Conservation (phyloP, 1,139 yeast species). For the Wickerhamomyces sp. region DNA sequence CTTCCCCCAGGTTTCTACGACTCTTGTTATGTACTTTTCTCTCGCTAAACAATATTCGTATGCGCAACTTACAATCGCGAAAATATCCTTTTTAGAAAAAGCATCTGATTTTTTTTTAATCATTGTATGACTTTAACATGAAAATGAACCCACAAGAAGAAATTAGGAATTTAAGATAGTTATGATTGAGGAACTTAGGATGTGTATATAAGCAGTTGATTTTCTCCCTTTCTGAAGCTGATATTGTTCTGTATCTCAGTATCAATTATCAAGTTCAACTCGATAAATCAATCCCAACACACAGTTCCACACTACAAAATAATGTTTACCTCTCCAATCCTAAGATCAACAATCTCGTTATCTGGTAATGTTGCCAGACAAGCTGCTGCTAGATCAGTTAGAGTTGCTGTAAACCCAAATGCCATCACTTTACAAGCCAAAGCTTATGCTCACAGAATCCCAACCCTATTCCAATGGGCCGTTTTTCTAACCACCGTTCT, state of each 20-base stretch:
- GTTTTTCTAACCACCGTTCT: slow-evolving; percentile 12
- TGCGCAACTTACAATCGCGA: not conserved
- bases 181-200: not conserved
- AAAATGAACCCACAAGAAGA: not conserved
- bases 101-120: not conserved
- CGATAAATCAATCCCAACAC: not conserved
- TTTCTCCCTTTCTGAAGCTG: not conserved
- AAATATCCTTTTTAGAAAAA: slow-evolving; percentile 1
- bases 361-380: slow-evolving; percentile 17
- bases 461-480: slow-evolving; percentile 21
- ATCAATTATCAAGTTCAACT: not conserved
- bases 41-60: not conserved
- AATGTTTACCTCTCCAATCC: slow-evolving; percentile 21
- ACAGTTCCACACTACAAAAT: slow-evolving; percentile 1
- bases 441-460: slow-evolving; percentile 15
- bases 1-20: not conserved
- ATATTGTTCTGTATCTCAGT: not conserved
- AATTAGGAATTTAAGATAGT: not conserved
- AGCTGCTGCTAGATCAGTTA: slow-evolving; percentile 16
- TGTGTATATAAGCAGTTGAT: not conserved
- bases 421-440: slow-evolving; percentile 7
- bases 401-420: slow-evolving; percentile 15
- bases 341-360: slow-evolving; percentile 22
- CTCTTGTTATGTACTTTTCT: not conserved
- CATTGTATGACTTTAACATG: not conserved